A percentile compares a stretch with the other conserved stretches of the same genome.
Conservation (phyloP, 139 green algal genomes). For the Chlorella vulgaris region DNA sequence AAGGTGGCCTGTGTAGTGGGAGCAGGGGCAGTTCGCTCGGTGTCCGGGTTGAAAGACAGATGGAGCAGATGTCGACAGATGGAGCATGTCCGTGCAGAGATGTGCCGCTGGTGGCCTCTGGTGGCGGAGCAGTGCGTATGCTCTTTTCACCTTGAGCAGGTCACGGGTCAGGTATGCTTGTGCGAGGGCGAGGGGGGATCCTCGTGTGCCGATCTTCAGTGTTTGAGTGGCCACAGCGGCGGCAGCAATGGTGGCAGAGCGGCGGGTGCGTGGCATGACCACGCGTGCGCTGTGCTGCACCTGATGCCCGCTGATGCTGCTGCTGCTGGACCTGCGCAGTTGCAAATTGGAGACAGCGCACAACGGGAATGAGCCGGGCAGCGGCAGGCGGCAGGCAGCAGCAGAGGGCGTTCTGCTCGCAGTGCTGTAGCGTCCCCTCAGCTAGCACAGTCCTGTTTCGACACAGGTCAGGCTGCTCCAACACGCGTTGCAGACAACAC, state of each 20-base stretch:
- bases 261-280: background rate
- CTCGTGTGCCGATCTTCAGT: slow-evolving; percentile 83
- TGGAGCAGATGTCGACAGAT: background rate
- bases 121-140: too few species aligned
- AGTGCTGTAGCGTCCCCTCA: too few species aligned
- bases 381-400: too few species aligned
- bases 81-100: background rate
- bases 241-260: slow-evolving; percentile 6
- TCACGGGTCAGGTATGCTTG: slow-evolving; percentile 98
- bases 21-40: too few species aligned
- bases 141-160: slow-evolving; percentile 78
- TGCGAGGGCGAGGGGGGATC: slow-evolving; percentile 93
- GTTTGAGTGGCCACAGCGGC: slow-evolving; percentile 65
- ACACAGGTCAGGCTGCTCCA: too few species aligned
- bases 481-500: too few species aligned
- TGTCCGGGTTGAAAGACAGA: too few species aligned
- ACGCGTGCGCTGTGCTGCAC: background rate
- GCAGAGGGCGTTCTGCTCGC: too few species aligned
- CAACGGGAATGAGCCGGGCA: too few species aligned
- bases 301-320: background rate
- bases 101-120: too few species aligned
- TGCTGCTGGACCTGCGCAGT: background rate
- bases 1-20: slow-evolving; percentile 65
- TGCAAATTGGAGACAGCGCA: background rate
- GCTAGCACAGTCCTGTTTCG: too few species aligned